phyloP scores from a whole-genome alignment of 257 asterid species.

The Gentiana dahurica region DNA sequence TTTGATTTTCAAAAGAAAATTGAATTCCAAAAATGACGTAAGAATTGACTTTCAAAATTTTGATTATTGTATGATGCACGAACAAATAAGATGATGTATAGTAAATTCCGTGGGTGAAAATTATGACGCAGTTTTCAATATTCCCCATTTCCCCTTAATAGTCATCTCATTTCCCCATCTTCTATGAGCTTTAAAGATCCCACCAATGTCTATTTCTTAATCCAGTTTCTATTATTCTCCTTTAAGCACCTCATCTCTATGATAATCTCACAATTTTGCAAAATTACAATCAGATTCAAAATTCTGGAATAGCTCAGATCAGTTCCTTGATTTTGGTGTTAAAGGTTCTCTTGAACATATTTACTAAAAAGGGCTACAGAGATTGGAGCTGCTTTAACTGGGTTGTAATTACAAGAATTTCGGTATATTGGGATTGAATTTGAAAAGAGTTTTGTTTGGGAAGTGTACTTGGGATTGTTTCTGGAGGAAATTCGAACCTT shows the following conservation, averaged over 20 bases:
- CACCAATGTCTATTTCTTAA: slow-evolving; percentile 12
- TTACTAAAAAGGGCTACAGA: no score
- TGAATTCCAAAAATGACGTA: no score
- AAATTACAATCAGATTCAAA: slow-evolving; percentile 8
- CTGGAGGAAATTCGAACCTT: neutral
- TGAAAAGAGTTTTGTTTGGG: slow-evolving; percentile 4
- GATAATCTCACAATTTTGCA: slow-evolving; percentile 2
- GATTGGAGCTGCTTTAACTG: slow-evolving; percentile 2
- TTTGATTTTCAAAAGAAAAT: no score
- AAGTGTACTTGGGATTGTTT: slow-evolving; percentile 16
- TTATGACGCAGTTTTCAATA: no score
- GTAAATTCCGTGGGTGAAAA: no score
- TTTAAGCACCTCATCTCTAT: neutral
- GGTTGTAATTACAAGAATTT: neutral
- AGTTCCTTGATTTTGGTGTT: slow-evolving; percentile 8
- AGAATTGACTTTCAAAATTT: no score
- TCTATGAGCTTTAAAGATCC: slow-evolving; percentile 11
- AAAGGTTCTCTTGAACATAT: no score
- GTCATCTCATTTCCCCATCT: neutral
- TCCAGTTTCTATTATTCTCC: slow-evolving; percentile 1
- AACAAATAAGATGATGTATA: no score
- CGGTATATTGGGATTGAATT: slow-evolving; percentile 1
- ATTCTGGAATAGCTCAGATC: slow-evolving; percentile 11
- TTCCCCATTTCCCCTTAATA: no score
- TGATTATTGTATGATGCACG: no score